Evolutionary conservation across 192 early-diverging fungal genomes (phyloP), one percentile per base, ranked within the genome.

Genomic region (Podila clonocystis): DNA sequence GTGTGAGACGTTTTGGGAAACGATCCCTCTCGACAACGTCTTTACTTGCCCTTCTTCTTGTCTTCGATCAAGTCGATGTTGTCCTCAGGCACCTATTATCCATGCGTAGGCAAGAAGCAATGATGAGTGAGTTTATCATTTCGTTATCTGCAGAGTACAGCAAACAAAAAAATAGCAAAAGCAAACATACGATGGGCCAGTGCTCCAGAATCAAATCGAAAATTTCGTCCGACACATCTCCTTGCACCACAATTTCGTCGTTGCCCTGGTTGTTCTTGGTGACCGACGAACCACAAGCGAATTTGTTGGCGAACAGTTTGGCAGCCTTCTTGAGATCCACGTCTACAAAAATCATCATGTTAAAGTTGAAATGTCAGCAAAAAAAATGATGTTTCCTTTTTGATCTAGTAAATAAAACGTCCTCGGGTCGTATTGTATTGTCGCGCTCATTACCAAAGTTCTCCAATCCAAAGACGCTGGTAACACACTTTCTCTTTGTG

Each of bases 211-310:
- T 95, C 34, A 97, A 82, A 12, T 95, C 94, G 63, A 87, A 86
- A 55, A 99, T 90, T 73, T 98, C 97, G 61, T 98, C 90, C 26
- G 92, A 89, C 61, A 97, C 91, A 75, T 99, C 98, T 69, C 98
- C 98, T 77, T 98, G 97, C 9, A 99, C 94, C 29, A 98, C 93
- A 84, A 99, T 97, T 82, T 99, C 98, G 60, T 98, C 97, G 59
- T 76, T 84, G 73, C 96, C 96, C 82, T 94, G 91, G 68, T 94
- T 91, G 79, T 93, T 98, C 88, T 98, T 98, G 58, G 94, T 88
- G 58, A 94, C 93, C 15, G 95, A 96, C n/a, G 95, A 91, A 48
- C 97, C 97, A 82, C 93, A 95, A 19, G 98, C 98, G 86, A 97
- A 99, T 82, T 95, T 95, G 69, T 89, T 95, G 50, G 97, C 95